A percentile compares a stretch with the other conserved stretches of the same genome.
Conservation (phyloP, 2,329 filamentous ascomycete genomes). For the Peltaster fructicola region DNA sequence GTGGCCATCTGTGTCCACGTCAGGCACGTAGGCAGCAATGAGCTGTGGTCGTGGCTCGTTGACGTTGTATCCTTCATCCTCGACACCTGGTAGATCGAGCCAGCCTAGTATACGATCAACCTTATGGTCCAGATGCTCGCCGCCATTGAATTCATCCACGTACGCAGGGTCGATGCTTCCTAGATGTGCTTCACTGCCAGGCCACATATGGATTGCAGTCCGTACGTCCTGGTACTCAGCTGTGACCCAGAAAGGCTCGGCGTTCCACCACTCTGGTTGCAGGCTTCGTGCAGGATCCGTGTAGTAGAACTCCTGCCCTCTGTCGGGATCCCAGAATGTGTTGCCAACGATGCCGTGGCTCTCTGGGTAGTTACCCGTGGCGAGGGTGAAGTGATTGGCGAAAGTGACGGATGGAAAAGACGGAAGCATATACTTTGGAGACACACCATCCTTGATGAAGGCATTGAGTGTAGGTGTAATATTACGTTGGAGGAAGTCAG, state of each 20-base stretch:
- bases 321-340: slow-evolving; percentile 72
- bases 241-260: slow-evolving; percentile 85
- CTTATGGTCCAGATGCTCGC: slow-evolving; percentile 58
- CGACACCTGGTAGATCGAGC: slow-evolving; percentile 62
- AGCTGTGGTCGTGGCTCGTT: slow-evolving; percentile 58
- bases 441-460: slow-evolving; percentile 68
- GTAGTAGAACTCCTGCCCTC: slow-evolving; percentile 72
- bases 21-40: slow-evolving; percentile 85
- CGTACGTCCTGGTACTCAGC: slow-evolving; percentile 67
- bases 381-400: slow-evolving; percentile 81
- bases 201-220: slow-evolving; percentile 95
- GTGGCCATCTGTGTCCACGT: slow-evolving; percentile 79
- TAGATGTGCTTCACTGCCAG: slow-evolving; percentile 80
- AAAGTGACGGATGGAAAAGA: slow-evolving; percentile 96
- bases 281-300: slow-evolving; percentile 60
- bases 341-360: slow-evolving; percentile 88
- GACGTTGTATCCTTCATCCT: slow-evolving; percentile 30
- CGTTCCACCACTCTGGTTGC: slow-evolving; percentile 83
- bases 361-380: slow-evolving; percentile 83
- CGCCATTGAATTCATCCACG: slow-evolving; percentile 68
- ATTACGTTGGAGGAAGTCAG: slow-evolving; percentile 72
- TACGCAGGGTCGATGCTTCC: slow-evolving; percentile 56
- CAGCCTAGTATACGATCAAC: slow-evolving; percentile 64
- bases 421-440: slow-evolving; percentile 79
- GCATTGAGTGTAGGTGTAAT: slow-evolving; percentile 67